phyloP scores from a whole-genome alignment of 352 stramenopile species.

The Globisporangium barbulae region DNA sequence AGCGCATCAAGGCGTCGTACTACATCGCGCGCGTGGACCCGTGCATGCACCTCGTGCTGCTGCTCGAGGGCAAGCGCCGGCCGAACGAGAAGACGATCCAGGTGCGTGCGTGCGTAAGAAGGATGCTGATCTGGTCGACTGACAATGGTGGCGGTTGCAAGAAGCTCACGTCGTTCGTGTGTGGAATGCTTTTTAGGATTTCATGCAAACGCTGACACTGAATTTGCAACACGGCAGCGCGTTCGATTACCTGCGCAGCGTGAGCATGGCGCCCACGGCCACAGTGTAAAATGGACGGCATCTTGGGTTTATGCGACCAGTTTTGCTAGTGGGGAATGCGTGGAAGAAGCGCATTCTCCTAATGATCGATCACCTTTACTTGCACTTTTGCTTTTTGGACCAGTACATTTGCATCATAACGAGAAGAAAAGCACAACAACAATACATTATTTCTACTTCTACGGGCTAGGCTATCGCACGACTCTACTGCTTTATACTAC shows the following conservation, averaged over 20 bases:
- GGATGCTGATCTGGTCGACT: neutral
- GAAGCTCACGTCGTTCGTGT: neutral
- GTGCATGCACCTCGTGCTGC: constrained; percentile 67
- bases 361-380: neutral
- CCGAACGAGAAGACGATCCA: constrained; percentile 67
- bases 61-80: constrained; percentile 67
- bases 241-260: constrained; percentile 34
- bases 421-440: no score
- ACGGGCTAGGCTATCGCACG: neutral
- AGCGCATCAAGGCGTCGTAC: constrained; percentile 64
- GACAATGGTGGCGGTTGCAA: neutral
- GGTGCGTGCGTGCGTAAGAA: constrained; percentile 24
- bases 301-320: neutral
- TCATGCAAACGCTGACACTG: constrained; percentile 76
- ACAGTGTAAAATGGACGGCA: neutral
- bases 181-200: constrained; percentile 42
- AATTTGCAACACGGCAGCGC: constrained; percentile 74
- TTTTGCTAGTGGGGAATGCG: neutral
- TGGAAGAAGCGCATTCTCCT: neutral
- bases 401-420: no score
- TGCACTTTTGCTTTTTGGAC: neutral
- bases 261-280: constrained; percentile 15
- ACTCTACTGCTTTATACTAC: neutral
- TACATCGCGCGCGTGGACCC: constrained; percentile 74
- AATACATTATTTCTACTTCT: neutral